These are phyloP conservation scores for Aureobasidium sp. DNA, from an alignment of 2,329 filamentous ascomycete genomes.

Conservation along the genomic window DNA sequence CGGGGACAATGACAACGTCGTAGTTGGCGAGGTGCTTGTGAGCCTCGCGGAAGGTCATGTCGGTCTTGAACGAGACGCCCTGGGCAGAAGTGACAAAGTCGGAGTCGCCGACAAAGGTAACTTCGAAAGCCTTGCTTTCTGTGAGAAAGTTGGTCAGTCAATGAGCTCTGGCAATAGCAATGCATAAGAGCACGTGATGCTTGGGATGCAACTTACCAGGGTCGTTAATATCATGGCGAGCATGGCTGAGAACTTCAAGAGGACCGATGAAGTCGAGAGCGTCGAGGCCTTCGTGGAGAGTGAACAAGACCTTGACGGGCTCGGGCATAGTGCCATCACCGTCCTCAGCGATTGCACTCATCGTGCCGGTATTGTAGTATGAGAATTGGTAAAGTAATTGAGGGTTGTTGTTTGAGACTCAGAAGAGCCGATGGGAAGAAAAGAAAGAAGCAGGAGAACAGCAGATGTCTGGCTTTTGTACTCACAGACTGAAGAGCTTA, in stretches of 20 bases:
- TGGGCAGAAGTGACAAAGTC: constrained; percentile 48
- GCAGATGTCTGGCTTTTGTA: constrained; percentile 11
- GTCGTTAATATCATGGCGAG: constrained; percentile 49
- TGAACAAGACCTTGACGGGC: constrained; percentile 54
- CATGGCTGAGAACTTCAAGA: constrained; percentile 50
- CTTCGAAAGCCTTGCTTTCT: constrained; percentile 49
- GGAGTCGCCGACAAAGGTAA: constrained; percentile 43
- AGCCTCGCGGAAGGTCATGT: constrained; percentile 73
- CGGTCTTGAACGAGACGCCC: constrained; percentile 63
- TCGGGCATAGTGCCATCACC: constrained; percentile 29
- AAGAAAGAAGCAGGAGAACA: constrained; percentile 6
- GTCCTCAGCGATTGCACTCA: constrained; percentile 43
- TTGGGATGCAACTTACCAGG: constrained; percentile 33
- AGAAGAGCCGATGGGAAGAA: constrained; percentile 8
- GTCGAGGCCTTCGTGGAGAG: constrained; percentile 51
- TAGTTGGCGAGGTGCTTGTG: constrained; percentile 66
- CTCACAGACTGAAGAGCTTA: constrained; percentile 1
- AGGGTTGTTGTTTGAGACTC: constrained; percentile 10
- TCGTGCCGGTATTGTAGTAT: constrained; percentile 31
- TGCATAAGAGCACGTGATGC: constrained; percentile 13
- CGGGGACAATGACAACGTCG: constrained; percentile 71
- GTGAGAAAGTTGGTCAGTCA: constrained; percentile 6
- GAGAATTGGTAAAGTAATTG: not conserved
- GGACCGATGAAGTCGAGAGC: constrained; percentile 52
- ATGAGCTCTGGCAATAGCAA: not conserved